These are phyloP conservation scores for Aspergillus latus DNA, from an alignment of 2,329 filamentous ascomycete genomes.

Conservation along the genomic window DNA sequence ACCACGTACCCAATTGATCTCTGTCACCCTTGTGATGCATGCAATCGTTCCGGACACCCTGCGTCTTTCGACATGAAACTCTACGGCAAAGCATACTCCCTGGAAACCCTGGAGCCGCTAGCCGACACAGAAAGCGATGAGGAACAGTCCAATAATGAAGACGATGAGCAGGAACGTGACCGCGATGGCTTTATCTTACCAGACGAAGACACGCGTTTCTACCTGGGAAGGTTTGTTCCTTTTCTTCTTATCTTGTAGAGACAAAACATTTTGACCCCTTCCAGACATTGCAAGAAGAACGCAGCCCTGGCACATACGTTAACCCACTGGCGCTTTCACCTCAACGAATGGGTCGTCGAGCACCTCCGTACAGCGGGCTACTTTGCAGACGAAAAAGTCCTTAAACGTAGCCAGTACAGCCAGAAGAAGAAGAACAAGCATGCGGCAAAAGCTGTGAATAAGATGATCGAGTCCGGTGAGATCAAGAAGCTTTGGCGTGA, in stretches of 20 bases:
- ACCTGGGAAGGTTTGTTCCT: slow-evolving; percentile 50
- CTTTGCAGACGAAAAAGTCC: slow-evolving; percentile 57
- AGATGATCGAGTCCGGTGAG: slow-evolving; percentile 61
- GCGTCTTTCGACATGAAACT: slow-evolving; percentile 66
- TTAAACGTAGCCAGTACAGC: slow-evolving; percentile 62
- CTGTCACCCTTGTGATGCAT: slow-evolving; percentile 64
- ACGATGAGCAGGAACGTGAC: slow-evolving; percentile 39
- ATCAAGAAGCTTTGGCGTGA: slow-evolving; percentile 63
- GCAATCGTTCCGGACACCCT: slow-evolving; percentile 67
- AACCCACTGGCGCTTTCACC: slow-evolving; percentile 71
- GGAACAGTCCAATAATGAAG: slow-evolving; percentile 30
- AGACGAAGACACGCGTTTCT: slow-evolving; percentile 49
- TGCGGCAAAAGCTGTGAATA: slow-evolving; percentile 63
- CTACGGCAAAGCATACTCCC: slow-evolving; percentile 64
- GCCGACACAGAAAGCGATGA: slow-evolving; percentile 49
- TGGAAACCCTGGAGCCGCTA: slow-evolving; percentile 65
- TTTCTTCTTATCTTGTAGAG: not conserved
- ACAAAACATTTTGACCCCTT: not conserved
- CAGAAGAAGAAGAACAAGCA: slow-evolving; percentile 59
- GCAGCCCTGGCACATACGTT: slow-evolving; percentile 70
- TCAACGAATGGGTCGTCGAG: slow-evolving; percentile 70
- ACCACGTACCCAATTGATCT: slow-evolving; percentile 46
- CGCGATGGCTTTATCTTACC: slow-evolving; percentile 49
- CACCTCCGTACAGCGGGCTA: slow-evolving; percentile 61
- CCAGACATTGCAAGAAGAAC: slow-evolving; percentile 59